Evolutionary conservation across 2,329 filamentous ascomycete genomes (phyloP).

Genomic region (Arthrobotrys conoides): DNA sequence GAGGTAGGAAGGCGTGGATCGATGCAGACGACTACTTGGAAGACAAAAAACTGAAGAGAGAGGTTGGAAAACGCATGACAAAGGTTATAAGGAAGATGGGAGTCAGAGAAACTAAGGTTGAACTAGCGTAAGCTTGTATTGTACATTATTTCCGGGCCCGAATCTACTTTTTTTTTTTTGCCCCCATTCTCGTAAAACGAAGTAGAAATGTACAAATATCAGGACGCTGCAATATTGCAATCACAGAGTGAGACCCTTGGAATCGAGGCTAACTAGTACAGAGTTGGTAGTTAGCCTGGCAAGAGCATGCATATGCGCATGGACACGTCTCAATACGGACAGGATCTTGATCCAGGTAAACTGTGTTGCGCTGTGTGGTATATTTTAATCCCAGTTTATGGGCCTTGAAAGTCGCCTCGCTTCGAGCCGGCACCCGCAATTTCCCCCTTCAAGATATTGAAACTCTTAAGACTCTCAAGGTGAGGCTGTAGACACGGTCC

Average conservation of each 20-base stretch:
- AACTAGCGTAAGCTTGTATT: constrained; percentile 26
- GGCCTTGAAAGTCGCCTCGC: constrained; percentile 59
- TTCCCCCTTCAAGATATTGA: constrained; percentile 14
- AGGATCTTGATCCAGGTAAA: not conserved
- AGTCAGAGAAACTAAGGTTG: constrained; percentile 41
- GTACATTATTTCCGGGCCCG: constrained; percentile 2
- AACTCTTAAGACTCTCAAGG: constrained; percentile 5
- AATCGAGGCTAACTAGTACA: no score
- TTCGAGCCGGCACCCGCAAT: constrained; percentile 6
- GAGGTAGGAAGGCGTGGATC: constrained; percentile 35
- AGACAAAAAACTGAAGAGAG: constrained; percentile 53
- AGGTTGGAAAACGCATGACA: constrained; percentile 54
- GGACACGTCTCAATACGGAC: no score
- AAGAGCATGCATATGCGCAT: no score
- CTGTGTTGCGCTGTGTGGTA: constrained; percentile 22
- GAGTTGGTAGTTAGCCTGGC: no score
- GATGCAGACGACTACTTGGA: constrained; percentile 52
- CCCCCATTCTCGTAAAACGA: not conserved
- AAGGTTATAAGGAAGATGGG: constrained; percentile 49
- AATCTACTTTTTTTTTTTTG: constrained; percentile 19
- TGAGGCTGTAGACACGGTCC: constrained; percentile 16
- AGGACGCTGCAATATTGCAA: no score
- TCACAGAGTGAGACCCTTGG: no score
- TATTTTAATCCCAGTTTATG: not conserved
- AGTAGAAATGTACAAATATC: not conserved